Conservation (phyloP, 2,329 filamentous ascomycete species). For the Botrytis cinerea region DNA sequence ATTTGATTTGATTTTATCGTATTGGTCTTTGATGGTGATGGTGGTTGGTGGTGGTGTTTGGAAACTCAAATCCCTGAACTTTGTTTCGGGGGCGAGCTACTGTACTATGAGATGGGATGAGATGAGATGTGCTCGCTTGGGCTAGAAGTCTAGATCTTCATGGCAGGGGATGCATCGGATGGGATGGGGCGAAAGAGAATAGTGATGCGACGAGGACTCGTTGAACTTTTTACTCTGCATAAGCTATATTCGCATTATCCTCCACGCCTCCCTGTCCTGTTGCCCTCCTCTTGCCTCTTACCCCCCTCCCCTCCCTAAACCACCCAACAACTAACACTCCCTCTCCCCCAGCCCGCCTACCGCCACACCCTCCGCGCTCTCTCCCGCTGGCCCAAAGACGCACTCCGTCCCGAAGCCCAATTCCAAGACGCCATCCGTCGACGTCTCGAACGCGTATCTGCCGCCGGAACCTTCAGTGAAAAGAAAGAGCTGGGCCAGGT, state of each 20-base stretch:
- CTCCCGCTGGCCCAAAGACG: constrained; percentile 63
- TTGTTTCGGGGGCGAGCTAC: background rate
- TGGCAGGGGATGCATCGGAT: background rate
- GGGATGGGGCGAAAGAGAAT: background rate
- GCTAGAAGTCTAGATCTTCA: constrained; percentile 3
- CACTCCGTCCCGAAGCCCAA: constrained; percentile 62
- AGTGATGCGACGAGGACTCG: background rate
- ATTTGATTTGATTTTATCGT: too few relatives aligned
- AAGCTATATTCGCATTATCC: background rate
- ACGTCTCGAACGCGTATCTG: constrained; percentile 46
- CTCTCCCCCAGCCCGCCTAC: constrained; percentile 45
- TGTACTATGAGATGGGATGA: background rate
- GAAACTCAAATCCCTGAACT: background rate
- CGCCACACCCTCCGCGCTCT: constrained; percentile 54
- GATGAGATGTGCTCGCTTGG: background rate
- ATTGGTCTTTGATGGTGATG: too few relatives aligned
- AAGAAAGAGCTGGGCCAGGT: constrained; percentile 56
- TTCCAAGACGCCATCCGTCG: constrained; percentile 57
- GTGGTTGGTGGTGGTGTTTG: background rate
- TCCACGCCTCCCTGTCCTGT: background rate
- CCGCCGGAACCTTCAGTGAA: constrained; percentile 43
- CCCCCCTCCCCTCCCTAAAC: background rate
- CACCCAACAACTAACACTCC: background rate
- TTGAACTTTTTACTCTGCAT: background rate
- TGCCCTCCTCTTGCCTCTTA: background rate